These are phyloP conservation scores for Dovyalis caffra DNA, from an alignment of 345 rosid species.

Conservation along the genomic window DNA sequence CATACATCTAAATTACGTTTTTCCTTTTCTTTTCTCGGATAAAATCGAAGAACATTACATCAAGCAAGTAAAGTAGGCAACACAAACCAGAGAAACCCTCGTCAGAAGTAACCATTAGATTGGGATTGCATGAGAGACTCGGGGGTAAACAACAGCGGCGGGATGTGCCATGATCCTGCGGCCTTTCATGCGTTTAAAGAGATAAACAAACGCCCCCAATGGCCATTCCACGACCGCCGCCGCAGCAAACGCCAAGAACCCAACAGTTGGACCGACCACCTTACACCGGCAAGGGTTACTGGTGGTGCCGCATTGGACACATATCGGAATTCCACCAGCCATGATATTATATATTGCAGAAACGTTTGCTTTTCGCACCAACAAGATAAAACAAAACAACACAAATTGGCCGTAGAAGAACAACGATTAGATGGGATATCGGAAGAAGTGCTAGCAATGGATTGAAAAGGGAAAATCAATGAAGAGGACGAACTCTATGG, in stretches of 20 bases:
- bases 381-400: background rate
- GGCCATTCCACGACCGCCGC: conserved; percentile 87
- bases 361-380: no score
- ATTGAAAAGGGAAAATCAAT: background rate
- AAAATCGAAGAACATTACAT: no score
- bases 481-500: background rate
- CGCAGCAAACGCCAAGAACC: conserved; percentile 68
- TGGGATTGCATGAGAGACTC: conserved; percentile 57
- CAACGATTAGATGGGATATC: no score
- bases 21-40: no score
- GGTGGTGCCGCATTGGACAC: conserved; percentile 63
- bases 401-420: background rate
- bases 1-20: no score
- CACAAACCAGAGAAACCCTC: background rate
- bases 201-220: conserved; percentile 71
- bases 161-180: conserved; percentile 88
- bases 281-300: conserved; percentile 87
- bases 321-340: conserved; percentile 49
- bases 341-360: background rate
- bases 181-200: conserved; percentile 66
- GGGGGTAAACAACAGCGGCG: conserved; percentile 68
- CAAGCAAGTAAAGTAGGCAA: no score
- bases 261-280: conserved; percentile 81
- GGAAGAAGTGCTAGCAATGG: background rate
- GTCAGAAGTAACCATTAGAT: conserved; percentile 27